These are phyloP conservation scores for Sanghuangporus weigelae DNA, from an alignment of 1,284 basidiomycete genomes.

Conservation along the genomic window DNA sequence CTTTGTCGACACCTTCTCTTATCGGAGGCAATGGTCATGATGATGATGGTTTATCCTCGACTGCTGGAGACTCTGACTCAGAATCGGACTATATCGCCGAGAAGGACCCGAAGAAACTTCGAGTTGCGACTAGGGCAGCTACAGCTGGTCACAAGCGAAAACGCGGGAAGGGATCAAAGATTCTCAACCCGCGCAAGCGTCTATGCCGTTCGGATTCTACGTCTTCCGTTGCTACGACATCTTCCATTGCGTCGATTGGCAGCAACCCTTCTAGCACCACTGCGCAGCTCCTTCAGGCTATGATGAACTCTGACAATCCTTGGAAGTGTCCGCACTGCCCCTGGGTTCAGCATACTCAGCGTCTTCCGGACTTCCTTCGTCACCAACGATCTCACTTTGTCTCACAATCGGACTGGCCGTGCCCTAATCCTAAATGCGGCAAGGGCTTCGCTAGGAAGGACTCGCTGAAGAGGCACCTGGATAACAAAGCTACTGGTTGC, in stretches of 20 bases:
- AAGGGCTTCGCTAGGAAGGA: conserved; percentile 19
- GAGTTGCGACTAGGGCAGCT: background rate
- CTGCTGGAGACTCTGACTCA: background rate
- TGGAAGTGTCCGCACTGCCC: conserved; percentile 20
- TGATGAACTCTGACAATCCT: conserved; percentile 15
- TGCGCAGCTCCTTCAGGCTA: background rate
- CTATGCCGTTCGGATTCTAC: conserved; percentile 12
- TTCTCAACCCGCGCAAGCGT: conserved; percentile 3
- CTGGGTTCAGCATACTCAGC: conserved; percentile 18
- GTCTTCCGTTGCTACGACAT: conserved; percentile 11
- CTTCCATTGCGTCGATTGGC: conserved; percentile 9
- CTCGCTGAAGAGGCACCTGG: conserved; percentile 18
- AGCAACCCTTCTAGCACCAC: conserved; percentile 9
- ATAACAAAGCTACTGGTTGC: conserved; percentile 17
- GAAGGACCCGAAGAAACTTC: background rate
- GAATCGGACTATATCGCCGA: conserved; percentile 11
- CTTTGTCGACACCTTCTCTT: conserved; percentile 14
- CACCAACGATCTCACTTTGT: conserved; percentile 19
- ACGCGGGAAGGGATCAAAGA: conserved; percentile 7
- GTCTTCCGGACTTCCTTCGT: conserved; percentile 19
- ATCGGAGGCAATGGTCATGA: conserved; percentile 1
- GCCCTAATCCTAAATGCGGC: conserved; percentile 18
- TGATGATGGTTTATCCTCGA: background rate
- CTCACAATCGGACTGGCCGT: conserved; percentile 19
- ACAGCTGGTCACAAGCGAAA: conserved; percentile 9